Percentiles rank a stretch among this genome's conserved stretches.
phyloP scores from a whole-genome alignment of 176 grass and related monocot genomes.

The Lolium rigidum region DNA sequence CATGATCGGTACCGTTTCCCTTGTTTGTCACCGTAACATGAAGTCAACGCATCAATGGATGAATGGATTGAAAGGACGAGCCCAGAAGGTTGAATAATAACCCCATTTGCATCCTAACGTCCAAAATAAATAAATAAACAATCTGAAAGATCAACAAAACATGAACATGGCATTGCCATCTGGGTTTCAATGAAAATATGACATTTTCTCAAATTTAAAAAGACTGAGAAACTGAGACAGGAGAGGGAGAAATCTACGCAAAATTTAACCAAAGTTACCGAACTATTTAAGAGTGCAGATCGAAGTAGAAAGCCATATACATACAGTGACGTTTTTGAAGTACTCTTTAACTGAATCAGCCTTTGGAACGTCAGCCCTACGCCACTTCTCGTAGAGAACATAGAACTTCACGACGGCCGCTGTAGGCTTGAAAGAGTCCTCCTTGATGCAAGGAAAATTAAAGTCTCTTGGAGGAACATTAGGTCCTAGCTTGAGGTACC shows the following conservation, averaged over 20 bases:
- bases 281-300: not conserved
- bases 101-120: slow-evolving; percentile 62
- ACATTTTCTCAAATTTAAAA: not conserved
- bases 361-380: slow-evolving; percentile 51
- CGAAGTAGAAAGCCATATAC: slow-evolving; percentile 10
- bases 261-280: slow-evolving; percentile 1
- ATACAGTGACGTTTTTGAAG: slow-evolving; percentile 67
- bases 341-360: slow-evolving; percentile 48
- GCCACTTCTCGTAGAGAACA: slow-evolving; percentile 72
- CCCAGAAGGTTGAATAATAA: slow-evolving; percentile 66
- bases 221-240: not conserved
- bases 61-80: slow-evolving; percentile 53
- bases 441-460: slow-evolving; percentile 44
- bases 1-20: slow-evolving; percentile 62
- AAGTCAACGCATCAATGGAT: slow-evolving; percentile 45
- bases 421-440: slow-evolving; percentile 52
- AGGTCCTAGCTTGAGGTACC: slow-evolving; percentile 31
- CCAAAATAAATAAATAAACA: not conserved
- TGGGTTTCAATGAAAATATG: not conserved
- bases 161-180: not conserved
- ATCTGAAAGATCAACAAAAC: slow-evolving; percentile 23
- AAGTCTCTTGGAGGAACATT: slow-evolving; percentile 38
- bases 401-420: slow-evolving; percentile 62
- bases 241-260: not conserved
- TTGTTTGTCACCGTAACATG: slow-evolving; percentile 71